Evolutionary conservation across 345 rosid species (phyloP).

Genomic region (Eucalyptus rudis): DNA sequence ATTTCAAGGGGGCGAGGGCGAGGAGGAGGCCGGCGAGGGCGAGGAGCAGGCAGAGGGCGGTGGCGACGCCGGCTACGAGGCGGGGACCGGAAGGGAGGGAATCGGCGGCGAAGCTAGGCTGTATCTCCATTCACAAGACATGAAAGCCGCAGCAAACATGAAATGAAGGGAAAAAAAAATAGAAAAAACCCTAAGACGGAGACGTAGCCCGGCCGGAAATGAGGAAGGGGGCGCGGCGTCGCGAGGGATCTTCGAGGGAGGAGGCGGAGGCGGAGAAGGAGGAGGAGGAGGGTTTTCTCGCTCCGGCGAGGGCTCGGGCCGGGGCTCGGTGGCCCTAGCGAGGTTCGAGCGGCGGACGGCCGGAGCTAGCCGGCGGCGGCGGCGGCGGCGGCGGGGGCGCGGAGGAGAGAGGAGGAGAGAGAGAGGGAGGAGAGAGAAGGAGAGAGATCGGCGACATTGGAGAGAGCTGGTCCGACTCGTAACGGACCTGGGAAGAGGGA

Average conservation of each 20-base stretch:
- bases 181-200: slow-evolving; percentile 19
- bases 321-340: background rate
- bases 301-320: background rate
- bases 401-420: background rate
- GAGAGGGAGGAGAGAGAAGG: background rate
- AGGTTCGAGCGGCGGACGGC: background rate
- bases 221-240: background rate
- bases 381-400: too few species aligned
- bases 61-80: slow-evolving; percentile 37
- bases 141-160: slow-evolving; percentile 27
- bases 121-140: slow-evolving; percentile 59
- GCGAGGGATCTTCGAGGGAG: background rate
- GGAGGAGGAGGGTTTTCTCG: background rate
- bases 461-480: background rate
- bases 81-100: background rate
- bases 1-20: slow-evolving; percentile 27
- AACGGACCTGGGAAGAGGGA: slow-evolving; percentile 1
- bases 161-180: background rate
- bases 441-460: background rate
- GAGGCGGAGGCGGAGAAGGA: background rate
- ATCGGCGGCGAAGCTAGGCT: slow-evolving; percentile 12
- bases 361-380: background rate
- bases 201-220: background rate
- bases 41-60: slow-evolving; percentile 17
- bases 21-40: slow-evolving; percentile 20